phyloP scores from a whole-genome alignment of 2,329 filamentous ascomycete species.

The Ophiosphaerella herpotricha region DNA sequence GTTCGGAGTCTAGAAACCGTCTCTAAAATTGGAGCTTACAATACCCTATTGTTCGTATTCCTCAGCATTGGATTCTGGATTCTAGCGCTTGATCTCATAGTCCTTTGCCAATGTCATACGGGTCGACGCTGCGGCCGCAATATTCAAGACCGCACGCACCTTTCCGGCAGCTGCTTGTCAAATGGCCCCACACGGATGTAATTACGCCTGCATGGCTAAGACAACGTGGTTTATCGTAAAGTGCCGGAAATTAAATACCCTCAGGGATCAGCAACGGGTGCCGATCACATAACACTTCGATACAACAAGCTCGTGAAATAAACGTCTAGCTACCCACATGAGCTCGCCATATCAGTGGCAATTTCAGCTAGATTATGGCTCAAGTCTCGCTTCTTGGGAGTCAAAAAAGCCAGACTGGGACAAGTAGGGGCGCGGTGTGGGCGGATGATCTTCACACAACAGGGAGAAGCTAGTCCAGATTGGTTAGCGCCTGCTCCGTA shows the following conservation, averaged over 20 bases:
- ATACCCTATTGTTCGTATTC: constrained; percentile 21
- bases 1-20: neutral
- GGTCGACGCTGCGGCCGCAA: constrained; percentile 10
- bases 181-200: constrained; percentile 12
- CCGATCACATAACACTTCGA: constrained; percentile 10
- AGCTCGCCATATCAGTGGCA: neutral
- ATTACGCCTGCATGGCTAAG: constrained; percentile 4
- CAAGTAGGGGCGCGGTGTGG: neutral
- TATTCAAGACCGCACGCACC: constrained; percentile 6
- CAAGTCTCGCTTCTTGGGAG: neutral
- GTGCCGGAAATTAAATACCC: constrained; percentile 12
- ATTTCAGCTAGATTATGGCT: constrained; percentile 9
- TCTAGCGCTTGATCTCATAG: neutral
- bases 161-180: neutral
- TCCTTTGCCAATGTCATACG: constrained; percentile 7
- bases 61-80: constrained; percentile 24
- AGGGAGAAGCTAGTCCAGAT: neutral
- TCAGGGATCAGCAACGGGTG: neutral
- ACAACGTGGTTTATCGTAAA: constrained; percentile 8
- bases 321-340: neutral
- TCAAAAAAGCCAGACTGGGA: constrained; percentile 7
- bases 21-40: neutral
- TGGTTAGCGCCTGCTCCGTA: constrained; percentile 21
- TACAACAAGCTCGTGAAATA: constrained; percentile 3
- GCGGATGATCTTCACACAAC: constrained; percentile 7